Evolutionary conservation across 805 yeast species (phyloP).

Genomic region (Monosporozyma yasuniensis): DNA sequence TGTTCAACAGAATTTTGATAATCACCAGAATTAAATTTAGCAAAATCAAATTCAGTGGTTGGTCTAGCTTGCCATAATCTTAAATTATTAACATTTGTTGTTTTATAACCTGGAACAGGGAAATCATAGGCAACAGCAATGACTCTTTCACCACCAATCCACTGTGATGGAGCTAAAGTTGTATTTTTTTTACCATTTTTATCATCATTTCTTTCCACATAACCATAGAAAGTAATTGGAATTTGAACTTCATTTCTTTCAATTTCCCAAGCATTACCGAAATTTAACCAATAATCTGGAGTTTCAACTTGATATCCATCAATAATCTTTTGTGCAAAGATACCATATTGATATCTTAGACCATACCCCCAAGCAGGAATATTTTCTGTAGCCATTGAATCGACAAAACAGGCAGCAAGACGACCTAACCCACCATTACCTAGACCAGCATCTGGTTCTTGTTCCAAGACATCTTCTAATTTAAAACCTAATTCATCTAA

Average conservation of each 20-base stretch:
- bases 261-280: slow-evolving; percentile 89
- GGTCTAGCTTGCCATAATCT: slow-evolving; percentile 88
- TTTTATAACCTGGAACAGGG: slow-evolving; percentile 87
- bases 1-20: slow-evolving; percentile 73
- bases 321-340: slow-evolving; percentile 78
- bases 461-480: slow-evolving; percentile 72
- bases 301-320: slow-evolving; percentile 92
- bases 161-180: slow-evolving; percentile 52
- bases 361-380: slow-evolving; percentile 98
- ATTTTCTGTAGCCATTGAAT: slow-evolving; percentile 75
- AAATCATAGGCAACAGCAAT: slow-evolving; percentile 84
- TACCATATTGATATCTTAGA: slow-evolving; percentile 86
- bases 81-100: slow-evolving; percentile 76
- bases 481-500: slow-evolving; percentile 74
- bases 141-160: slow-evolving; percentile 87
- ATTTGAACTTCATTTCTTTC: slow-evolving; percentile 78
- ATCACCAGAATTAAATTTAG: slow-evolving; percentile 86
- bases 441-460: slow-evolving; percentile 89
- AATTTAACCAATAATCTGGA: slow-evolving; percentile 90
- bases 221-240: slow-evolving; percentile 86
- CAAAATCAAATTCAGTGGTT: slow-evolving; percentile 83
- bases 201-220: slow-evolving; percentile 48
- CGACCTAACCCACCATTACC: slow-evolving; percentile 96
- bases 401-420: slow-evolving; percentile 88
- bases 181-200: slow-evolving; percentile 39